Percentiles rank a stretch among this genome's conserved stretches.
These are phyloP conservation scores for Monilinia fructigena DNA, from an alignment of 2,329 filamentous ascomycete species.

Conservation along the genomic window DNA sequence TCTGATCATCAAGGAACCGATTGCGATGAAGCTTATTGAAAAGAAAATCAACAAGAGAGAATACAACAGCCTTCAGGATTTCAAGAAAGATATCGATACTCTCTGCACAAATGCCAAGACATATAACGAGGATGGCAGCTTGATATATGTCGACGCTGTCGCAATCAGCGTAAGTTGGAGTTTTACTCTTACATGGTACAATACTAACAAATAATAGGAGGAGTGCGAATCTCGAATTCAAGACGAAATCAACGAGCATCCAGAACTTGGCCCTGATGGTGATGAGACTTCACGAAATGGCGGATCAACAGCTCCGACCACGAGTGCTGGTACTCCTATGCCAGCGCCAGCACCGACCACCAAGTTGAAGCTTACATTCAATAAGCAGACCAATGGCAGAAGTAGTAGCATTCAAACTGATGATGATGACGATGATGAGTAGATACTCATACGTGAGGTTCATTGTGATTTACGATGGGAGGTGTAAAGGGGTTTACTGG, in stretches of 20 bases:
- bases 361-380: conserved; percentile 67
- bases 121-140: conserved; percentile 94
- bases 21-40: conserved; percentile 93
- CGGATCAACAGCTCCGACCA: conserved; percentile 49
- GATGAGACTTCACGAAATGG: conserved; percentile 44
- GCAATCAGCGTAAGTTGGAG: conserved; percentile 74
- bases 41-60: conserved; percentile 96
- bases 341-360: conserved; percentile 48
- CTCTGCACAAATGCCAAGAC: conserved; percentile 90
- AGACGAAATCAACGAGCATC: conserved; percentile 53
- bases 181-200: background rate
- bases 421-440: conserved; percentile 45
- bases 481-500: conserved; percentile 24
- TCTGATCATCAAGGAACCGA: conserved; percentile 84
- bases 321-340: conserved; percentile 63
- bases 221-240: conserved; percentile 56
- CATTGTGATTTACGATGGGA: conserved; percentile 25
- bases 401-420: conserved; percentile 51
- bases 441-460: conserved; percentile 20
- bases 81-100: conserved; percentile 78
- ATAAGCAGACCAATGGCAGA: conserved; percentile 43
- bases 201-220: conserved; percentile 49
- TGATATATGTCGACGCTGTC: conserved; percentile 89
- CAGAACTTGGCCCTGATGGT: conserved; percentile 53
- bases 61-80: conserved; percentile 76